These are phyloP conservation scores for Acanthamoeba castellanii DNA, from an alignment of 208 protist genomes.

Conservation along the genomic window DNA sequence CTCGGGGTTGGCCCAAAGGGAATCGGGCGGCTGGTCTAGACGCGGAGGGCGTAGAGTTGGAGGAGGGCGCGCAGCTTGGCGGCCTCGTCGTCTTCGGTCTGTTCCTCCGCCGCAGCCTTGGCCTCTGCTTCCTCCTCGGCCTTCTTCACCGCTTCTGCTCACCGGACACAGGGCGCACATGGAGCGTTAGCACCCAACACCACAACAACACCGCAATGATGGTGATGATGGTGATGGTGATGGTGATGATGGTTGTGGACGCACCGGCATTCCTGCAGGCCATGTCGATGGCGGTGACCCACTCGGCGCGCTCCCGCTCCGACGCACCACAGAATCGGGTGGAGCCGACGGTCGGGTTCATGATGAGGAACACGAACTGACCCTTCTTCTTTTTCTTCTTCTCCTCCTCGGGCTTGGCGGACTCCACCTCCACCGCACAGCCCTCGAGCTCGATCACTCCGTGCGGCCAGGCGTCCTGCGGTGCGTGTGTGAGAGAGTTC, in stretches of 20 bases:
- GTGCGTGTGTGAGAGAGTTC: too few species aligned
- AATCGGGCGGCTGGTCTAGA: not conserved
- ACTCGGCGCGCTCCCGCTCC: slow-evolving; percentile 20
- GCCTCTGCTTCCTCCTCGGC: slow-evolving; percentile 32
- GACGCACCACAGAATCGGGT: slow-evolving; percentile 12
- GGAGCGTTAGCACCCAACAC: too few species aligned
- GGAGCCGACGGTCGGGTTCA: slow-evolving; percentile 25
- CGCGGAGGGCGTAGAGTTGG: slow-evolving; percentile 31
- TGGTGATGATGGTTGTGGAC: not conserved
- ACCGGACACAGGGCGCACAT: not conserved
- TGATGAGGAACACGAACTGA: slow-evolving; percentile 55
- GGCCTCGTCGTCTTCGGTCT: slow-evolving; percentile 28
- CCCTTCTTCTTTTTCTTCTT: slow-evolving; percentile 61
- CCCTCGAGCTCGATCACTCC: slow-evolving; percentile 49
- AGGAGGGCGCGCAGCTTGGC: slow-evolving; percentile 41
- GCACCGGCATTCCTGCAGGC: slow-evolving; percentile 32
- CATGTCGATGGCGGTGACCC: slow-evolving; percentile 32
- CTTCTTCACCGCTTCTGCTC: slow-evolving; percentile 7
- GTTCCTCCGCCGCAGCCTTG: slow-evolving; percentile 28
- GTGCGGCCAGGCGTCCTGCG: slow-evolving; percentile 33
- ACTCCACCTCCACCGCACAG: slow-evolving; percentile 27
- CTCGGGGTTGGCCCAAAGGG: not conserved
- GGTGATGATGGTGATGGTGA: too few species aligned
- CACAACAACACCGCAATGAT: too few species aligned
- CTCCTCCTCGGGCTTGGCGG: slow-evolving; percentile 22